Evolutionary conservation across 192 early-diverging fungal genomes (phyloP).

Genomic region (Spizellomyces sp.): DNA sequence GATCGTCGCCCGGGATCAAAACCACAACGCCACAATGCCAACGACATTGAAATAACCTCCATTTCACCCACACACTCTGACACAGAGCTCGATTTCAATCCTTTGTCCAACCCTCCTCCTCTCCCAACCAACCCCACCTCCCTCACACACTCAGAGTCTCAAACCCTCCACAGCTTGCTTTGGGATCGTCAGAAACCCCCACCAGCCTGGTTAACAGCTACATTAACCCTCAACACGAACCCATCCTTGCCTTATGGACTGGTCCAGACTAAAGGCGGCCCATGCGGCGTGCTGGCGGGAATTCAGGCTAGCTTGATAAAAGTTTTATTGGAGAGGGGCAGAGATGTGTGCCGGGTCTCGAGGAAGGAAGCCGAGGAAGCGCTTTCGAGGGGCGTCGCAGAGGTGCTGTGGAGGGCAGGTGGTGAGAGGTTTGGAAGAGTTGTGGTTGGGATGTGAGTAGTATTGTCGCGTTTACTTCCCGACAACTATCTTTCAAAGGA

Average conservation of each 20-base stretch:
- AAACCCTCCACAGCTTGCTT: not conserved
- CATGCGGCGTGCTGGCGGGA: slow-evolving; percentile 55
- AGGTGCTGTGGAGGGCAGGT: slow-evolving; percentile 51
- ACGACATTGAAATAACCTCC: not conserved
- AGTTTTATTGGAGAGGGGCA: not conserved
- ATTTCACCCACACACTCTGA: not conserved
- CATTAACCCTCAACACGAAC: slow-evolving; percentile 9
- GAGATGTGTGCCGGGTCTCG: not conserved
- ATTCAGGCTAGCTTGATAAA: slow-evolving; percentile 49
- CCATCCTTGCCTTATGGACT: slow-evolving; percentile 46
- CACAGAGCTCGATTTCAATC: not conserved
- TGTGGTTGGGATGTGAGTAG: slow-evolving; percentile 37
- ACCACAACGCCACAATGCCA: too few species aligned
- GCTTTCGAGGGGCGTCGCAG: slow-evolving; percentile 29
- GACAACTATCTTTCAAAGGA: not conserved
- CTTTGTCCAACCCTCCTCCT: not conserved
- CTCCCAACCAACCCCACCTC: not conserved
- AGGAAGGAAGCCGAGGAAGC: slow-evolving; percentile 34
- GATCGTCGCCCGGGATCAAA: too few species aligned
- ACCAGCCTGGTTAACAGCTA: slow-evolving; percentile 10
- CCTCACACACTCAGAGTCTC: not conserved
- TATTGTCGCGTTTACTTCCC: not conserved
- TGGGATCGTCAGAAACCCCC: slow-evolving; percentile 17
- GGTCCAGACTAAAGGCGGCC: slow-evolving; percentile 57
- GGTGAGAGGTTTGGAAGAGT: slow-evolving; percentile 26